Evolutionary conservation across 345 rosid genomes (phyloP).

Genomic region (Balakata baccata): DNA sequence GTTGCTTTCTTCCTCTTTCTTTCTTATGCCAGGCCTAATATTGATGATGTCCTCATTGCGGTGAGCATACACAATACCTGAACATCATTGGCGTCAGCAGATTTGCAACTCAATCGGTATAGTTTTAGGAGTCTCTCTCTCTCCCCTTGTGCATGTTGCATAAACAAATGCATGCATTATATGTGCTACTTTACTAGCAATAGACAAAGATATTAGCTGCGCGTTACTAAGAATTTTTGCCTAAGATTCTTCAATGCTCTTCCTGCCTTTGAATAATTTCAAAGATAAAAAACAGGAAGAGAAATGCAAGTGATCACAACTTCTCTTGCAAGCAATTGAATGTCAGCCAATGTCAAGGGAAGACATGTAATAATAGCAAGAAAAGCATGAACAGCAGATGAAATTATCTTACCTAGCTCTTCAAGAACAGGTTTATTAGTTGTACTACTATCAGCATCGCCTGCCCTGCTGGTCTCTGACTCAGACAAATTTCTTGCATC

Average conservation of each 20-base stretch:
- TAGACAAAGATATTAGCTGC: neutral
- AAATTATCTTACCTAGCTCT: slow-evolving; percentile 56
- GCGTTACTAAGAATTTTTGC: neutral
- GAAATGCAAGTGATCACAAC: too few relatives aligned
- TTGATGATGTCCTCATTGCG: slow-evolving; percentile 79
- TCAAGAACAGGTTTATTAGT: slow-evolving; percentile 39
- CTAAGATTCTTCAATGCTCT: too few relatives aligned
- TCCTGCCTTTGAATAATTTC: too few relatives aligned
- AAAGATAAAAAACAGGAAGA: neutral
- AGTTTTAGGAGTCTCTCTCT: too few relatives aligned
- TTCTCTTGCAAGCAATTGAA: too few relatives aligned
- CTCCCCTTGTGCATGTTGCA: neutral
- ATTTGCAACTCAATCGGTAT: neutral
- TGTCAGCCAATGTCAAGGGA: neutral
- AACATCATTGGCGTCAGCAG: slow-evolving; percentile 6
- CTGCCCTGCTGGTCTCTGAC: slow-evolving; percentile 12
- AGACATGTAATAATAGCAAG: neutral
- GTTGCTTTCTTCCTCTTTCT: slow-evolving; percentile 17
- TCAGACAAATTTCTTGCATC: slow-evolving; percentile 15
- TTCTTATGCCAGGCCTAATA: slow-evolving; percentile 23
- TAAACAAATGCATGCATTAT: too few relatives aligned
- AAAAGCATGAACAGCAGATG: neutral
- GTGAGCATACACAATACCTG: slow-evolving; percentile 77
- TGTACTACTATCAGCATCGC: slow-evolving; percentile 18
- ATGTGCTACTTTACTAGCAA: too few relatives aligned